A percentile compares a stretch with the other conserved stretches of the same genome.
Evolutionary conservation across 1,284 basidiomycete species (phyloP).

Genomic region (Boletus mariae): DNA sequence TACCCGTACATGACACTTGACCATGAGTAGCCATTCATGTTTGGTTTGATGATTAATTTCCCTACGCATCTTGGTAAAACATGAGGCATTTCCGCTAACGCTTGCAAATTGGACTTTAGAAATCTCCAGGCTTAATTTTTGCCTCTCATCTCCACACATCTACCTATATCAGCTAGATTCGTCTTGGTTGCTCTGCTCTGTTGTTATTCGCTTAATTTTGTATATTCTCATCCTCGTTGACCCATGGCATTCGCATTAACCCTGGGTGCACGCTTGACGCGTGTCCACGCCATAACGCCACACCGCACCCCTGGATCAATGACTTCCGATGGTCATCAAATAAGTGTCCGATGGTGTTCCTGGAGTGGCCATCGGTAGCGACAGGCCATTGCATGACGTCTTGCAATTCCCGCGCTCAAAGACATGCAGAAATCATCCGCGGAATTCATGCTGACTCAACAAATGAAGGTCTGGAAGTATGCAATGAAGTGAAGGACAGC

Average conservation of each 20-base stretch:
- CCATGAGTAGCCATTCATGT: constrained; percentile 27
- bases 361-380: neutral
- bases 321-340: constrained; percentile 12
- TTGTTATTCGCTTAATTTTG: constrained; percentile 16
- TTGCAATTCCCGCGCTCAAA: neutral
- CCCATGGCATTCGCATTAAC: constrained; percentile 9
- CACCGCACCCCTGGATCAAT: constrained; percentile 5
- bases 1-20: constrained; percentile 43
- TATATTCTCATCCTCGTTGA: constrained; percentile 15
- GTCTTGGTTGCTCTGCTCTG: constrained; percentile 21
- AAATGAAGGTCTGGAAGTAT: neutral
- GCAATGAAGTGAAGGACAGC: too few species aligned
- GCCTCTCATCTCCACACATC: constrained; percentile 5
- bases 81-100: constrained; percentile 10
- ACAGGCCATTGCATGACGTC: neutral
- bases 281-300: constrained; percentile 15
- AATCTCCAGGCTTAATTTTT: constrained; percentile 7
- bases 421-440: neutral
- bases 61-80: constrained; percentile 9
- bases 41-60: constrained; percentile 17
- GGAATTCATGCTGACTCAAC: neutral
- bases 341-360: neutral
- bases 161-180: constrained; percentile 14
- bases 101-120: constrained; percentile 5
- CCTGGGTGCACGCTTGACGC: constrained; percentile 19